Base-by-base conservation (phyloP, 305 asterid species). In the Petunia hybrid region DNA sequence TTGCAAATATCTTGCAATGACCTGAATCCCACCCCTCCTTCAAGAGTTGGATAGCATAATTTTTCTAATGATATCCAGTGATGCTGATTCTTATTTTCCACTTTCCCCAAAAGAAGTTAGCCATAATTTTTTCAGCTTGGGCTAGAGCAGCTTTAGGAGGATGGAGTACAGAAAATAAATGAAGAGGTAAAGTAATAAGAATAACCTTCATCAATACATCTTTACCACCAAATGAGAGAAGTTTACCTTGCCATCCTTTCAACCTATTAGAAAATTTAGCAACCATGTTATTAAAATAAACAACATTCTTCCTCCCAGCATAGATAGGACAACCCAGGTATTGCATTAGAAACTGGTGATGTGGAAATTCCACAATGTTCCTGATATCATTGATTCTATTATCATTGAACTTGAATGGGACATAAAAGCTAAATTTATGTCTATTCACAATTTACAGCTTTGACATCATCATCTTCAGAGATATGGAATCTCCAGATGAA, bases 301-400 rank as follows among this genome's bases (percentile, higher is more conserved):
- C 36, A 9, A 45, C 51, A 7, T 22, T 61, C 67, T 8, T 61
- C 40, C 67, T 22, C 36, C 40, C 67, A 13, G 67, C 67, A 61
- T 61, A 61, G n/a, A 61, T 22, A 22, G 67, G 31, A 14, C 67
- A 61, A 22, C 67, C 67, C n/a, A 61, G 67, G 36, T 61, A 61
- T n/a, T 8, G 7, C 2, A 22, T 36, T 61, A 5, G 67, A 1
- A 61, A 61, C 5, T 36, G 8, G 8, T 61, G 5, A 6, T 61
- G 67, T 13, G 3, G 67, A 36, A 12, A 61, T 7, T 1, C n/a
- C 51, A 45, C 5, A 45, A 45, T 45, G 5, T 45, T 45, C 5
- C 1, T 45, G 7, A 45, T 6, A 45, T 5, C 8, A 45, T 8
- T 5, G 5, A 45, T 45, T 45, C 8, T 45, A 2, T 8, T 45